Evolutionary conservation across 176 grass and related monocot species (phyloP), one percentile per base, ranked within the genome.

Genomic region (Cenchrus fungigraminus): DNA sequence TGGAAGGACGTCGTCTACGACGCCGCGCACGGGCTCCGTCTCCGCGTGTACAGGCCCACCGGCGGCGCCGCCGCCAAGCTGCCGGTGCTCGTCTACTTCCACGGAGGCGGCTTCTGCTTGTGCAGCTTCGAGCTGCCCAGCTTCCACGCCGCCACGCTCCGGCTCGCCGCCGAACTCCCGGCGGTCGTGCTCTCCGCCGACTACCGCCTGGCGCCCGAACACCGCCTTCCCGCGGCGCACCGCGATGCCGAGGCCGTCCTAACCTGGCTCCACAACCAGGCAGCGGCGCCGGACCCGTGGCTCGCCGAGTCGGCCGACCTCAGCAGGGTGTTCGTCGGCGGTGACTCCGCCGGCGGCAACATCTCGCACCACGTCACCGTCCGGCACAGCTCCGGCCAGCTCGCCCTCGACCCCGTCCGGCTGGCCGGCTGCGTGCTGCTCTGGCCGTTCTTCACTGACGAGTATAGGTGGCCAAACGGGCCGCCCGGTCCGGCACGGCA

Each of bases 181-280:
- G 49, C 57, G 43, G 15, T 94, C 44, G 91, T 94, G 15, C 83
- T 93, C 40, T 87, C 94, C 49, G 77, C 89, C 4, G 85, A 97
- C 86, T 93, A 97, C 85, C 91, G 89, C 19, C 91, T 97, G 12
- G 87, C 94, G 0, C 94, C 94, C 0, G 89, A 92, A 51, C 74
- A 97, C 82, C 79, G 86, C 55, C 86, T 97, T 32, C 94, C 94
- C 40, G 90, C 86, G 0, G 92, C 87, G 59, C 46, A 53, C 47
- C 6, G 54, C 49, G 71, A 74, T 13, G 71, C 71, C 71, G 49
- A 17, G 71, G 16, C 49, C 71, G 25, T 12, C 71, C 32, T 74
- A 25, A 9, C 71, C 49, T 74, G 71, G 71, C 71, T 74, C 13
- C 71, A 49, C 47, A 7, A 25, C 5, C 25, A 82, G 54, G 79